Conservation (phyloP, 106 monocot species). For the Dendrobium officinale region DNA sequence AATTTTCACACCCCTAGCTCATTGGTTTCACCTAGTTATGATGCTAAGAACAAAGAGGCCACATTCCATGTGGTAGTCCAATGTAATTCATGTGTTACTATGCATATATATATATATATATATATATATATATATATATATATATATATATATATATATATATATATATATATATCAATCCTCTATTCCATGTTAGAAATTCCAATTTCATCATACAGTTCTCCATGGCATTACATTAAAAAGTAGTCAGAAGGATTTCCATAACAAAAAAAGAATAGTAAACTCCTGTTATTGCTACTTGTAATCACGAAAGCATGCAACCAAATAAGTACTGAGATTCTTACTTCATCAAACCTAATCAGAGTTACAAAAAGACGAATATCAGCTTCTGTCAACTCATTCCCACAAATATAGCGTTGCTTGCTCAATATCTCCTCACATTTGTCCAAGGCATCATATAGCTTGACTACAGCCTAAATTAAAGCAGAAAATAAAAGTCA, state of each 20-base stretch:
- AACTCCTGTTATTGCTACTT: not conserved
- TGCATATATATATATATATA: no score
- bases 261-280: not conserved
- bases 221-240: not conserved
- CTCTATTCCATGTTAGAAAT: not conserved
- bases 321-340: slow-evolving; percentile 13
- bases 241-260: not conserved
- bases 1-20: no score
- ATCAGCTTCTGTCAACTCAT: slow-evolving; percentile 75
- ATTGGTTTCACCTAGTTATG: no score
- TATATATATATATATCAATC: no score
- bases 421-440: slow-evolving; percentile 78
- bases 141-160: no score
- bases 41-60: no score
- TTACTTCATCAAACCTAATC: slow-evolving; percentile 95
- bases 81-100: no score
- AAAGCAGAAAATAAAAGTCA: not conserved
- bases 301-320: not conserved
- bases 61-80: no score
- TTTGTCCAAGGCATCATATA: slow-evolving; percentile 66
- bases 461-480: slow-evolving; percentile 58
- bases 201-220: not conserved
- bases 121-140: no score
- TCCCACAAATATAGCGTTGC: slow-evolving; percentile 76
- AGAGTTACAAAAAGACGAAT: slow-evolving; percentile 79